phyloP scores from a whole-genome alignment of 768 basidiomycete genomes.

The Mycena vulgaris region DNA sequence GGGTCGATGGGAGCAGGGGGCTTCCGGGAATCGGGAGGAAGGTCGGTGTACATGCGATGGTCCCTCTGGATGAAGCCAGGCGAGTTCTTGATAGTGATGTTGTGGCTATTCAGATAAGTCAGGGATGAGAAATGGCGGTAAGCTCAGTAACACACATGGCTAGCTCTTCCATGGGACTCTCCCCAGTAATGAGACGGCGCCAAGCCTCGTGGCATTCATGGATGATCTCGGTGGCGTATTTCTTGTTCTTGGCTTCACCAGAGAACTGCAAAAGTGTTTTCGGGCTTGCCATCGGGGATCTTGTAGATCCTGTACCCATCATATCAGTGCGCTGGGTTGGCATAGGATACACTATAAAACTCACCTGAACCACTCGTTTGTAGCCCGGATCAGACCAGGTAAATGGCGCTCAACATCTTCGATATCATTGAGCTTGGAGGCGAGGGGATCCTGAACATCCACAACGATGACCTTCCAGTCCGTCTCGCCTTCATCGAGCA shows the following conservation, averaged over 20 bases:
- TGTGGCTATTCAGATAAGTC: slow-evolving; percentile 68
- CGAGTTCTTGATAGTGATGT: slow-evolving; percentile 83
- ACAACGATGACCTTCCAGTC: slow-evolving; percentile 99
- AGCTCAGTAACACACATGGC: slow-evolving; percentile 78
- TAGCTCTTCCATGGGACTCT: slow-evolving; percentile 83
- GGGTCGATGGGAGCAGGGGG: slow-evolving; percentile 92
- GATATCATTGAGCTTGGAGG: slow-evolving; percentile 96
- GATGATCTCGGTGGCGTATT: slow-evolving; percentile 98
- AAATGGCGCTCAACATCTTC: slow-evolving; percentile 99
- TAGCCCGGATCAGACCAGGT: slow-evolving; percentile 95
- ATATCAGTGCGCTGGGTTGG: slow-evolving; percentile 22
- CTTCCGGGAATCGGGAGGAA: slow-evolving; percentile 87
- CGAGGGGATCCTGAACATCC: slow-evolving; percentile 95
- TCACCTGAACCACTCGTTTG: slow-evolving; percentile 97
- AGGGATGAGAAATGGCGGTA: not conserved
- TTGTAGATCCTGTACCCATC: slow-evolving; percentile 84
- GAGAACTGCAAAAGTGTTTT: slow-evolving; percentile 99
- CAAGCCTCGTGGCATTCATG: slow-evolving; percentile 99
- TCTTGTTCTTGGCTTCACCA: slow-evolving; percentile 99
- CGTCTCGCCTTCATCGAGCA: slow-evolving; percentile 99
- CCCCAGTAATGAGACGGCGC: slow-evolving; percentile 92
- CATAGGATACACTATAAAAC: slow-evolving; percentile 4
- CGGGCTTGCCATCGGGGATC: slow-evolving; percentile 95
- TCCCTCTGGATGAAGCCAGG: slow-evolving; percentile 75
- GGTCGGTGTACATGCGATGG: slow-evolving; percentile 72